These are phyloP conservation scores for Saccharum spontaneum DNA, from an alignment of 176 grass and related monocot species.

Conservation along the genomic window DNA sequence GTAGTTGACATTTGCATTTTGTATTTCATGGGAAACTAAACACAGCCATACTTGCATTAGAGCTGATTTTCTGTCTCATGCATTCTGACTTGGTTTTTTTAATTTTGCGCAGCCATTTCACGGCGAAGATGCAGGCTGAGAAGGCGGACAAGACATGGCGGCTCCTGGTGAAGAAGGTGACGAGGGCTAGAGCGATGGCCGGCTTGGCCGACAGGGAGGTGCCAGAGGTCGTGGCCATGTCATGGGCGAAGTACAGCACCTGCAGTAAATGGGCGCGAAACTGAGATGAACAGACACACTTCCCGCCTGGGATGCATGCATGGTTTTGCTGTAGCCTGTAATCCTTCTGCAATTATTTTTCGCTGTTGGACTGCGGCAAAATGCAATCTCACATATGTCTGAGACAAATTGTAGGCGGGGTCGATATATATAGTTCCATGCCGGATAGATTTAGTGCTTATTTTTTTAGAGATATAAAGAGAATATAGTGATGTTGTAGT, in stretches of 20 bases:
- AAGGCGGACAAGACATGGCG: constrained; percentile 68
- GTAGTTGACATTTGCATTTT: too few relatives aligned
- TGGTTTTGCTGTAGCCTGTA: neutral
- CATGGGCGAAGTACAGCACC: constrained; percentile 40
- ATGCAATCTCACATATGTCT: neutral
- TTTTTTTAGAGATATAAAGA: neutral
- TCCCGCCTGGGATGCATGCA: neutral
- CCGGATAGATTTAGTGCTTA: neutral
- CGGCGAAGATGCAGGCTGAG: constrained; percentile 43
- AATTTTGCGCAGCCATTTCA: constrained; percentile 48
- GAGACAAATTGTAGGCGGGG: neutral
- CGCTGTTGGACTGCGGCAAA: neutral
- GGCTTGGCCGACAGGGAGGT: constrained; percentile 38
- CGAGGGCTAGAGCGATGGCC: constrained; percentile 43
- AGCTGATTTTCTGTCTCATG: too few relatives aligned
- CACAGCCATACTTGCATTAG: too few relatives aligned
- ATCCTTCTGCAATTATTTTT: neutral
- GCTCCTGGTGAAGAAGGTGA: constrained; percentile 74
- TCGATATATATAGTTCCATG: neutral
- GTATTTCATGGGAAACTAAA: too few relatives aligned
- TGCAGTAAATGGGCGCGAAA: constrained; percentile 13
- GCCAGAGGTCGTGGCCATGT: constrained; percentile 32
- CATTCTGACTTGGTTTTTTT: neutral
- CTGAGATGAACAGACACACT: constrained; percentile 11
- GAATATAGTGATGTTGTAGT: neutral